Base-by-base conservation (phyloP, 2,329 filamentous ascomycete genomes). In the Colletotrichum trifolii region DNA sequence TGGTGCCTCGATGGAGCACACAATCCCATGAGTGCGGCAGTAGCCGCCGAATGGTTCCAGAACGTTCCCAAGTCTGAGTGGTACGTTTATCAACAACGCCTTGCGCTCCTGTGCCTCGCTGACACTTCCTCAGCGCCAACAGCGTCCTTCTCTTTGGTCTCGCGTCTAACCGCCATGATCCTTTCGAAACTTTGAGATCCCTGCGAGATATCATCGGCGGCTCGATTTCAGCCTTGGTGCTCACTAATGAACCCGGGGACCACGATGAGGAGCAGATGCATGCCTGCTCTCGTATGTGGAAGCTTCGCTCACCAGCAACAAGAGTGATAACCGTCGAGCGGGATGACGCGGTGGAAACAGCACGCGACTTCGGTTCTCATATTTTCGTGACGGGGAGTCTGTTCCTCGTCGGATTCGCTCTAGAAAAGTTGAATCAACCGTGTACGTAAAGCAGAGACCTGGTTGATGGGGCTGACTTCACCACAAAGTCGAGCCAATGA, bases 1-100 rank as follows among this genome's bases (percentile, higher is more conserved):
- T 82, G 79, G 79, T 80, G 75, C 56, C 61, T 82, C 25, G 79
- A 82, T 64, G 75, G 77, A 10, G 80, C 80, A 1, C 78, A 82
- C 64, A 82, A 81, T 55, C 72, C 75, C 6, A 67, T 81, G 67
- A 81, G 79, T 68, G 66, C 81, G 4, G 66, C 57, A 6, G 70
- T 76, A 58, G 74, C 75, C 12, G 76, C 73, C 10, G 66, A 75
- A 47, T 82, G 79, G 79, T 81, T 77, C 63, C 38, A 15, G 7
- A 13, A 25, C 46, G n/a, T 36, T 49, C 34, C 46, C n/a, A 36
- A 33, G 34, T 10, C 46, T 52, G 11, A 36, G n/a, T 17, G 39
- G 25, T 35, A 38, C 8, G 34, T n/a, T n/a, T n/a, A n/a, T n/a
- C n/a, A n/a, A n/a, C n/a, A 10, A 33, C 46, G 11, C 17, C n/a